Base-by-base conservation (phyloP, 345 rosid genomes). In the Cardamine occulta region DNA sequence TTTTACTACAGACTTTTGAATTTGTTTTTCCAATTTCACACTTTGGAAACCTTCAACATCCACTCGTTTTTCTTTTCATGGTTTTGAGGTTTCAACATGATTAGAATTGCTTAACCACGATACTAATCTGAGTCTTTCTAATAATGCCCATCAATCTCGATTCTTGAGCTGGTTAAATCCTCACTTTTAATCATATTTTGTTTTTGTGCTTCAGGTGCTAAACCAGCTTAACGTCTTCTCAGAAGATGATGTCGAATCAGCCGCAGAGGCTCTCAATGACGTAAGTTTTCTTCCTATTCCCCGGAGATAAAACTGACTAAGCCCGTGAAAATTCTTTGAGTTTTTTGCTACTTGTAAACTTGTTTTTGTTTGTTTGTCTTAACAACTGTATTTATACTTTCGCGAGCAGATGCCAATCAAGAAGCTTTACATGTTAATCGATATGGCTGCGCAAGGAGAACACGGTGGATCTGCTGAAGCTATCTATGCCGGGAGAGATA, bases 371-470 rank as follows among this genome's bases (percentile, higher is more conserved):
- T n/a, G 11, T 26, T 21, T 18, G 31, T 52, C n/a, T 34, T 66
- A 9, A 40, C 45, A 76, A 70, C 4, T 0, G 60, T 4, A 19
- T 67, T 15, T n/a, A 14, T 37, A 40, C 19, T 12, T 48, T 15
- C 6, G 0, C 3, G 8, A 0, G 19, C 68, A 72, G 80, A 81
- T 80, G 85, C 85, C 87, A 58, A 84, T 93, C 86, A 85, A 93
- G 86, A 89, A 93, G 87, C 86, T 93, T 31, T 95, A 90, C 78
- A 88, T 84, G 93, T 71, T 90, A 81, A 74, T 93, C 23, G 98
- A 95, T 76, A 95, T 95, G 99, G 99, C 98, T 14, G 99, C 91
- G 17, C 97, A 93, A 68, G 96, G 99, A 52, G 91, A 88, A 74
- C 76, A 58, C 2, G 98, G 97, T 51, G 96, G 93, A 47, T 76